Base-by-base conservation (phyloP, 140 eudicot species). In the Ambrosia hybrid region DNA sequence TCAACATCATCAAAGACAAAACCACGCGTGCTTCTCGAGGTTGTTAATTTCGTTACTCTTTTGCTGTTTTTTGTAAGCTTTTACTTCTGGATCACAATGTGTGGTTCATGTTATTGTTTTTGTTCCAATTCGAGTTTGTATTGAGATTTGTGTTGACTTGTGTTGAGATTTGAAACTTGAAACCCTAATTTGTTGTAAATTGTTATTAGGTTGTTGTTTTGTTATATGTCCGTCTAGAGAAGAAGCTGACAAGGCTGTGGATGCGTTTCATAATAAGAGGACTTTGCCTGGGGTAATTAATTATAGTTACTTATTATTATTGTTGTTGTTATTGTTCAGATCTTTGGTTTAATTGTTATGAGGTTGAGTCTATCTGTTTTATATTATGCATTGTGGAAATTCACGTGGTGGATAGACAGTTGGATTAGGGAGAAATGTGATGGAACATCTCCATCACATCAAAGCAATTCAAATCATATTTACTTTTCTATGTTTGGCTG, bases 211-310 rank as follows among this genome's bases (percentile, higher is more conserved):
- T 58, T 89, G 96, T 77, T 92, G 96, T 65, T 87, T 92, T 69
- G 83, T 85, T 53, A 78, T 89, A 53, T 92, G 97, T 78, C 96
- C 97, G 77, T 84, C 93, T 45, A 84, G 97, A 67, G 85, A 88
- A 48, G 97, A 91, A 74, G 96, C 96, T 3, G 97, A 91, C 84
- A 91, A 91, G 85, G 93, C 86, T 5, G 90, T 91, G 69, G 74
- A 77, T 73, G 97, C 86, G 33, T 91, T 82, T 72, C 97, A 91
- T 77, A 88, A 91, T 73, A 86, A 88, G 82, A 88, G 80, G 79
- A 88, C 96, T 6, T 77, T 91, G 56, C 91, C 97, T 9, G 97
- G 97, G 77, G 97, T 91, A 77, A 81, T 84, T 77, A 17, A 15
- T 34, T 77, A 15, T n/a, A n/a, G n/a, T 39, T 2, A 39, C 45